Conservation (phyloP, 352 stramenopile species). For the Phytopythium boreale region DNA sequence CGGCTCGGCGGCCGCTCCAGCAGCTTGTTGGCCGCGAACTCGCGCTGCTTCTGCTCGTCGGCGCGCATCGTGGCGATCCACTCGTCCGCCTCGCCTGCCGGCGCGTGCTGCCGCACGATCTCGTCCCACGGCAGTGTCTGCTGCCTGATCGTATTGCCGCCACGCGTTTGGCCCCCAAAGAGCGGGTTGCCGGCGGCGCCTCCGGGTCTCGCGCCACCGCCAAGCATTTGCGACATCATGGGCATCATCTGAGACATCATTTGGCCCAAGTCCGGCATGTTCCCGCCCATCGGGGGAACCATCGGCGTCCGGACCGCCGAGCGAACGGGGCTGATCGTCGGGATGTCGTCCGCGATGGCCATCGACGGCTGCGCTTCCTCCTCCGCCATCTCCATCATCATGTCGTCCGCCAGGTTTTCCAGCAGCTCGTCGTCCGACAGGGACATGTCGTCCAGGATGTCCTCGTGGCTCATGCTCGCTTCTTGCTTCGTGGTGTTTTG, state of each 20-base stretch:
- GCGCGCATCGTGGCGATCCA: constrained; percentile 67
- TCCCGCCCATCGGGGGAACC: constrained; percentile 1
- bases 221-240: constrained; percentile 85
- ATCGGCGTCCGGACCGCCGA: background rate
- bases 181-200: constrained; percentile 19
- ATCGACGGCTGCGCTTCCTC: constrained; percentile 8
- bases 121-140: constrained; percentile 59
- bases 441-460: constrained; percentile 81
- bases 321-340: constrained; percentile 21
- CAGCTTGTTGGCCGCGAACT: constrained; percentile 22
- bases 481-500: background rate
- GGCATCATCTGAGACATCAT: constrained; percentile 90
- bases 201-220: constrained; percentile 14
- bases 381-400: constrained; percentile 70
- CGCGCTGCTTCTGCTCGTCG: constrained; percentile 45
- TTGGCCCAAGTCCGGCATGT: constrained; percentile 65
- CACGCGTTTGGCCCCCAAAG: constrained; percentile 9
- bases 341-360: constrained; percentile 12
- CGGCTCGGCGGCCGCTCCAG: constrained; percentile 49
- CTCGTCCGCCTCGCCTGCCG: constrained; percentile 44
- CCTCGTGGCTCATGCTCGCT: constrained; percentile 52
- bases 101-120: constrained; percentile 58
- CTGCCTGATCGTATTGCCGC: constrained; percentile 27
- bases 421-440: constrained; percentile 86
- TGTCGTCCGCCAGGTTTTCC: constrained; percentile 75